Percentiles rank a stretch among this genome's conserved stretches.
These are phyloP conservation scores for Claviceps monticola DNA, from an alignment of 2,329 filamentous ascomycete genomes.

Conservation along the genomic window DNA sequence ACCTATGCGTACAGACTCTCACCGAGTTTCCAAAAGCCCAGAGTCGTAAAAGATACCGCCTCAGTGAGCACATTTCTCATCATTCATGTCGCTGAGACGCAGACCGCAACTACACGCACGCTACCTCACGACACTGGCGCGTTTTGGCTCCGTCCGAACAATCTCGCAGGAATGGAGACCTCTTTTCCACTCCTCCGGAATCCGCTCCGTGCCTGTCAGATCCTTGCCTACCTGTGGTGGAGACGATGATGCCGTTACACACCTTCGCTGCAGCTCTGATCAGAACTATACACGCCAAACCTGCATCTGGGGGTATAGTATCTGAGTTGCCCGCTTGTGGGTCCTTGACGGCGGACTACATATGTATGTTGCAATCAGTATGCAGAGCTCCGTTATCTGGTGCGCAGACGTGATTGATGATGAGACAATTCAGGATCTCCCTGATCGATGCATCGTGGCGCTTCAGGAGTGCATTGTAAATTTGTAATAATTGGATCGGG, in stretches of 20 bases:
- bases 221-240: background rate
- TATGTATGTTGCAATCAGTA: conserved; percentile 7
- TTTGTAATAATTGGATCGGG: background rate
- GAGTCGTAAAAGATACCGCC: conserved; percentile 4
- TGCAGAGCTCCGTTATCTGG: conserved; percentile 4
- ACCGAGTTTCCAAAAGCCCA: no score
- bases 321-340: conserved; percentile 5
- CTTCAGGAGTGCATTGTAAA: conserved; percentile 3
- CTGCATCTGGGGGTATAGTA: background rate
- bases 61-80: conserved; percentile 2
- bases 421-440: background rate
- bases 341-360: conserved; percentile 11
- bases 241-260: conserved; percentile 1
- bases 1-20: no score
- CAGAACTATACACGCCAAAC: conserved; percentile 5
- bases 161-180: conserved; percentile 18
- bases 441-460: background rate
- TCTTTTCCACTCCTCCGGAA: background rate
- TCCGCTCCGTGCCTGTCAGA: background rate
- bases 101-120: conserved; percentile 10
- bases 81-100: background rate
- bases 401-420: background rate
- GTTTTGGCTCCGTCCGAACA: conserved; percentile 17
- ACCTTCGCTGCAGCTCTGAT: conserved; percentile 6
- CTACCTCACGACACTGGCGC: conserved; percentile 17